These are phyloP conservation scores for Tolypocladium sp. DNA, from an alignment of 2,329 filamentous ascomycete genomes.

Conservation along the genomic window DNA sequence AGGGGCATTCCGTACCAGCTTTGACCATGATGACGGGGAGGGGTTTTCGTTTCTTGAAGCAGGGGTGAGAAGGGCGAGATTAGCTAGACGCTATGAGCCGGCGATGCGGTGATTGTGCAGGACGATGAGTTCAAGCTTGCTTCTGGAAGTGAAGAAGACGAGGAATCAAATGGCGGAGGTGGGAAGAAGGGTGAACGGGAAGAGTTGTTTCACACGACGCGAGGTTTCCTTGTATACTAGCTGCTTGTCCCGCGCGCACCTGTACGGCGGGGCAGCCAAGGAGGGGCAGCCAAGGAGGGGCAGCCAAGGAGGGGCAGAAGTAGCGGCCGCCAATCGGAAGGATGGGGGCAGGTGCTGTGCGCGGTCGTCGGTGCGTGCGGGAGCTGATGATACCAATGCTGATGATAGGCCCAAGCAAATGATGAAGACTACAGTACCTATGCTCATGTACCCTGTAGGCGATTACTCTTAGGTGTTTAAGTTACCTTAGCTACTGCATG, in stretches of 20 bases:
- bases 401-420: not conserved
- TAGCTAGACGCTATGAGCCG: not conserved
- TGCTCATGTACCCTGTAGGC: not conserved
- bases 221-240: not conserved
- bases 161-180: not conserved
- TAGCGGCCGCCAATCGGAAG: slow-evolving; percentile 1
- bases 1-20: slow-evolving; percentile 38
- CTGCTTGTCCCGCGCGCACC: not conserved
- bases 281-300: not conserved
- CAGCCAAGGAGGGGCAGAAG: not conserved
- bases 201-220: not conserved
- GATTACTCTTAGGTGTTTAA: not conserved
- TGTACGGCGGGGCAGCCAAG: not conserved
- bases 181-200: not conserved
- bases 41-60: not conserved
- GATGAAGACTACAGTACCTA: too few relatives aligned
- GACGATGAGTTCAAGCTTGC: not conserved
- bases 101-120: not conserved
- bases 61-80: not conserved
- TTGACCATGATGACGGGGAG: slow-evolving; percentile 43
- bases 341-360: not conserved
- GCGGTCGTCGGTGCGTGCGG: not conserved
- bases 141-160: not conserved
- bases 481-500: not conserved
- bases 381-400: not conserved